Conservation (phyloP, 257 asterid genomes). For the Linderniella brevidens region DNA sequence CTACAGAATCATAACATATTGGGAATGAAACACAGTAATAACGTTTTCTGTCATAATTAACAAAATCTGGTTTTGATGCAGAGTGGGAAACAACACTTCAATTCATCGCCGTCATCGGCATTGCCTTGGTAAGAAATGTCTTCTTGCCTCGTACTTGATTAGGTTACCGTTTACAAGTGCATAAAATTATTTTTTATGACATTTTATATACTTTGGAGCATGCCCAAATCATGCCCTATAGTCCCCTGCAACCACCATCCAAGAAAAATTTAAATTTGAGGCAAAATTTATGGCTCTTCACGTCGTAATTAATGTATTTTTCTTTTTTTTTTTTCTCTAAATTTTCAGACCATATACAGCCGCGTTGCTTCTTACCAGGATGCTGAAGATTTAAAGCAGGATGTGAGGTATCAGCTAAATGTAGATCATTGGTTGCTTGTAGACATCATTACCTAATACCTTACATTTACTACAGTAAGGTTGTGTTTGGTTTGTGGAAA, state of each 20-base stretch:
- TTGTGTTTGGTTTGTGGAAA: too few species aligned
- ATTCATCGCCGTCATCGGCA: slow-evolving; percentile 43
- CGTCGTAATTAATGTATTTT: background rate
- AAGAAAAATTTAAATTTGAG: background rate
- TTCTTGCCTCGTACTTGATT: too few species aligned
- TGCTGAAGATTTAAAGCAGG: slow-evolving; percentile 54
- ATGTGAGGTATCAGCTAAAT: slow-evolving; percentile 52
- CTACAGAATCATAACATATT: too few species aligned
- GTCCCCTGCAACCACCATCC: too few species aligned
- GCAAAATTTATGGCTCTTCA: background rate
- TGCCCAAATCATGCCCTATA: too few species aligned
- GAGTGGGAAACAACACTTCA: slow-evolving; percentile 89
- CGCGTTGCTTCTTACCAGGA: slow-evolving; percentile 55
- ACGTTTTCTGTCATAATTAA: background rate
- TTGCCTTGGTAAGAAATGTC: slow-evolving; percentile 40
- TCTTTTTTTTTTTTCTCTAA: background rate
- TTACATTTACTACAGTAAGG: too few species aligned
- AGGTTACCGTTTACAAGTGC: too few species aligned
- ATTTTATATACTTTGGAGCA: too few species aligned
- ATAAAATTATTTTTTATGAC: too few species aligned
- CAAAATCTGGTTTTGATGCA: slow-evolving; percentile 14
- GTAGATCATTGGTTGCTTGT: too few species aligned
- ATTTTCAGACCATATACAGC: slow-evolving; percentile 41
- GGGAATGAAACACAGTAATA: too few species aligned
- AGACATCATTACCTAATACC: too few species aligned